Evolutionary conservation across 345 rosid genomes (phyloP).

Genomic region (Aquilaria sinensis): DNA sequence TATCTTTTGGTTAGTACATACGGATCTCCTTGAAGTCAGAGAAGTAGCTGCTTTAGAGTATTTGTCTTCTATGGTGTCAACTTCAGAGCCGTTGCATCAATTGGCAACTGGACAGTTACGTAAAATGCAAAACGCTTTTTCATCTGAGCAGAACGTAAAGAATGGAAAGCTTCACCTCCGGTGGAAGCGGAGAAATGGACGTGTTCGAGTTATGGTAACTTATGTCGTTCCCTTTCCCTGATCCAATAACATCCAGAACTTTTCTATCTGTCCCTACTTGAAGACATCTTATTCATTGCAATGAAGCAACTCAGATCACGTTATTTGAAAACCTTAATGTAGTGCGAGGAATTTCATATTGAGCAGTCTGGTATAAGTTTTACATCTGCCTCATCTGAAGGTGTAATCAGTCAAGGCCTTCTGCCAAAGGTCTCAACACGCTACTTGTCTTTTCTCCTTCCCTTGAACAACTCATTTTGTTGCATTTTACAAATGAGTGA

Average conservation of each 20-base stretch:
- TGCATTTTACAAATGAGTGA: not conserved
- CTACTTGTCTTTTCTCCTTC: not conserved
- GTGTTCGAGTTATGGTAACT: conserved; percentile 64
- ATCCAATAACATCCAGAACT: no score
- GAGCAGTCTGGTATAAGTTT: conserved; percentile 55
- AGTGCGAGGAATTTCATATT: conserved; percentile 65
- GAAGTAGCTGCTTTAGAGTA: conserved; percentile 59
- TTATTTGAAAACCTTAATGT: conserved; percentile 16
- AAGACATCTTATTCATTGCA: conserved; percentile 4
- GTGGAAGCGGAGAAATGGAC: conserved; percentile 84
- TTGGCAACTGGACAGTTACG: conserved; percentile 30
- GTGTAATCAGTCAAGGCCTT: conserved; percentile 43
- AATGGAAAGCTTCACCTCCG: conserved; percentile 62
- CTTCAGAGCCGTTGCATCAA: conserved; percentile 46
- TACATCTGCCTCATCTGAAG: conserved; percentile 46
- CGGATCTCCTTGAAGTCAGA: conserved; percentile 66
- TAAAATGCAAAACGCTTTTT: conserved; percentile 41
- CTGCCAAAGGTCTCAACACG: conserved; percentile 58
- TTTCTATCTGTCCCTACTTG: not conserved
- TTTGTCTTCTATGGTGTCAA: conserved; percentile 69
- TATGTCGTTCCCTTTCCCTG: conserved; percentile 5
- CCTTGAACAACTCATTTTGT: no score
- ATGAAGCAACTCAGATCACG: conserved; percentile 4
- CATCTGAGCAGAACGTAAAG: conserved; percentile 41
- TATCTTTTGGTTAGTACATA: conserved; percentile 68